These are phyloP conservation scores for Ganoderma lucidum DNA, from an alignment of 1,284 basidiomycete genomes.

Conservation along the genomic window DNA sequence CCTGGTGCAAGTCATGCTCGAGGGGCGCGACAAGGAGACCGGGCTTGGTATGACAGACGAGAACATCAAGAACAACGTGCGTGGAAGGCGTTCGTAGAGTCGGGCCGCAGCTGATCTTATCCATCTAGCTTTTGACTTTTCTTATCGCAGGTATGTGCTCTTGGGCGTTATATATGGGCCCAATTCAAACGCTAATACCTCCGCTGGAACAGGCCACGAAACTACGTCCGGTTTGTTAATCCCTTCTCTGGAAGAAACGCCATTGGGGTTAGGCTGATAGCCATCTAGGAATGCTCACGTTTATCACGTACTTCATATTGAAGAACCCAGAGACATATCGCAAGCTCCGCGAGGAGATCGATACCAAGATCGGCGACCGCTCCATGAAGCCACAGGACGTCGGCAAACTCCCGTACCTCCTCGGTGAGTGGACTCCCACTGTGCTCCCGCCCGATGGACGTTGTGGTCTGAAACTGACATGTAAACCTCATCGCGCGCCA, in stretches of 20 bases:
- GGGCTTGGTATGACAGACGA: constrained; percentile 50
- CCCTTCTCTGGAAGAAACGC: background rate
- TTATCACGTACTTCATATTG: constrained; percentile 52
- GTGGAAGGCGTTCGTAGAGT: constrained; percentile 10
- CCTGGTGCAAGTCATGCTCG: constrained; percentile 53
- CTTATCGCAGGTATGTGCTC: constrained; percentile 51
- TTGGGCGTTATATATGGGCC: background rate
- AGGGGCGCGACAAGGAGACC: constrained; percentile 52
- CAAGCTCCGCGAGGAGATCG: constrained; percentile 56
- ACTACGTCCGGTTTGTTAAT: constrained; percentile 56
- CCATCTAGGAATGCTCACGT: constrained; percentile 46
- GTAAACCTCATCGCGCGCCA: too few relatives aligned
- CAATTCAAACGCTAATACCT: background rate
- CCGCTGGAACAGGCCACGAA: constrained; percentile 47
- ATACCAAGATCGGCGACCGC: constrained; percentile 49
- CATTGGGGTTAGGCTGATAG: background rate
- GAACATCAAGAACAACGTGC: constrained; percentile 53
- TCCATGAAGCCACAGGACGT: constrained; percentile 49
- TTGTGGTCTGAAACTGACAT: too few relatives aligned
- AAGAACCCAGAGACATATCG: constrained; percentile 52
- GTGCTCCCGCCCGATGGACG: background rate
- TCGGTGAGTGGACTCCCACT: constrained; percentile 39
- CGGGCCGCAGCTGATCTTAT: background rate
- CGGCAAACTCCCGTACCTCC: constrained; percentile 52
- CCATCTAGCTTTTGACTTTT: constrained; percentile 53